A percentile compares a stretch with the other conserved stretches of the same genome.
phyloP scores from a whole-genome alignment of 2,329 filamentous ascomycete genomes.

The Cyphellophora europaea region DNA sequence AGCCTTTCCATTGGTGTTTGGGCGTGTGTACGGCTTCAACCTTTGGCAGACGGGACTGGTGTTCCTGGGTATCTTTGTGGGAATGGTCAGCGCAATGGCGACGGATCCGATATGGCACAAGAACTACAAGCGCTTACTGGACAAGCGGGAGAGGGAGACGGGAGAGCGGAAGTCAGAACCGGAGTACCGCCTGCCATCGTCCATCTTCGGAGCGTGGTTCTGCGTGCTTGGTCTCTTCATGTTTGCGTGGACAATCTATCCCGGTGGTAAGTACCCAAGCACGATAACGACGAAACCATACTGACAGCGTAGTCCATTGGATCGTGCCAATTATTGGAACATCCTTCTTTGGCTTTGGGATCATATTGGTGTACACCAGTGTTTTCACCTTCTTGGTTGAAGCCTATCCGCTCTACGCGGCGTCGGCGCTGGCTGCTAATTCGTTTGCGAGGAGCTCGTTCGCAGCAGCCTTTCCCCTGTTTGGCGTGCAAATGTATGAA shows the following conservation, averaged over 20 bases:
- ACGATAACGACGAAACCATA: too few species aligned
- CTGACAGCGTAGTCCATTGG: too few species aligned
- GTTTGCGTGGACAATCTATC: constrained; percentile 81
- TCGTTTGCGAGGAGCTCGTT: constrained; percentile 70
- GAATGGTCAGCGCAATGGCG: constrained; percentile 35
- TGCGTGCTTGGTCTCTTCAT: constrained; percentile 77
- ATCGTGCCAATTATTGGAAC: constrained; percentile 67
- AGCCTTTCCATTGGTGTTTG: constrained; percentile 34
- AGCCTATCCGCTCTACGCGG: constrained; percentile 37
- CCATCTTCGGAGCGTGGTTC: constrained; percentile 63
- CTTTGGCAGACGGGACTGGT: constrained; percentile 23
- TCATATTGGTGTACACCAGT: constrained; percentile 69
- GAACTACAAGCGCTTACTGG: constrained; percentile 32
- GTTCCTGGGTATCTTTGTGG: constrained; percentile 41
- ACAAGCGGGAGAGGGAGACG: constrained; percentile 25
- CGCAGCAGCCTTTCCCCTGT: constrained; percentile 56
- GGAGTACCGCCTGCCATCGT: constrained; percentile 72
- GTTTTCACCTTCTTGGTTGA: constrained; percentile 83
- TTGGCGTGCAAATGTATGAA: constrained; percentile 26
- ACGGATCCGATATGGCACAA: constrained; percentile 38
- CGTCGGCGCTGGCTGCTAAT: constrained; percentile 68
- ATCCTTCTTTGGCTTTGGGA: constrained; percentile 60
- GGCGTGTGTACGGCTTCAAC: constrained; percentile 29
- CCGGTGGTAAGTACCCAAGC: too few species aligned
- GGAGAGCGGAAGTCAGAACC: constrained; percentile 56